phyloP scores from a whole-genome alignment of 805 yeast genomes.

The Debaryomyces prosopidis region DNA sequence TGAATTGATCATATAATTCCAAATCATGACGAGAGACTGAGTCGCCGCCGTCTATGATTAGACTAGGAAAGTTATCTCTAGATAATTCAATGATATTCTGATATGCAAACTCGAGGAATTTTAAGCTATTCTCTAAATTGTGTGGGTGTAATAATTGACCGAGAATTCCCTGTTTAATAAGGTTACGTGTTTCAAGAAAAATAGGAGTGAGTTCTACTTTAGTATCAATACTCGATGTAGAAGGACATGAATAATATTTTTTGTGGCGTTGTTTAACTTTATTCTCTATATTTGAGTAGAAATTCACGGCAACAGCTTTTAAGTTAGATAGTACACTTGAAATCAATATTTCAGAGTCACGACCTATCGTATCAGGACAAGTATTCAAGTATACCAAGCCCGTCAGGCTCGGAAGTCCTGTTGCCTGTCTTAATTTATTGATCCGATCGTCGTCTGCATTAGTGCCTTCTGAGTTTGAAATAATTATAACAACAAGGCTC shows the following conservation, averaged over 20 bases:
- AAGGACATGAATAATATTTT: constrained; percentile 39
- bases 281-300: constrained; percentile 32
- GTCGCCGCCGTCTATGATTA: constrained; percentile 8
- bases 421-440: constrained; percentile 22
- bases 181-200: constrained; percentile 38
- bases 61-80: constrained; percentile 9
- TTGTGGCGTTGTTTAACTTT: constrained; percentile 33
- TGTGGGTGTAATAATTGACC: constrained; percentile 33
- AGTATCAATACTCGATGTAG: constrained; percentile 23
- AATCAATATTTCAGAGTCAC: constrained; percentile 33
- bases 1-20: constrained; percentile 28
- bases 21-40: constrained; percentile 28
- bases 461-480: constrained; percentile 13
- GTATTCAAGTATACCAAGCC: constrained; percentile 29
- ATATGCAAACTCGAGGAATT: constrained; percentile 34
- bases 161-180: constrained; percentile 36
- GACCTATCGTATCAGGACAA: constrained; percentile 10
- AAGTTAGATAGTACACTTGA: constrained; percentile 30
- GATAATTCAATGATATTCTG: constrained; percentile 28
- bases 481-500: constrained; percentile 24
- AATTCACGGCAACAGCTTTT: constrained; percentile 29
- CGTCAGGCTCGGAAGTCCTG: constrained; percentile 29
- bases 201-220: constrained; percentile 33
- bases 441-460: constrained; percentile 20
- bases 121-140: constrained; percentile 30